These are phyloP conservation scores for Hyaloscypha finlandica DNA, from an alignment of 495 filamentous ascomycete species.

Conservation along the genomic window DNA sequence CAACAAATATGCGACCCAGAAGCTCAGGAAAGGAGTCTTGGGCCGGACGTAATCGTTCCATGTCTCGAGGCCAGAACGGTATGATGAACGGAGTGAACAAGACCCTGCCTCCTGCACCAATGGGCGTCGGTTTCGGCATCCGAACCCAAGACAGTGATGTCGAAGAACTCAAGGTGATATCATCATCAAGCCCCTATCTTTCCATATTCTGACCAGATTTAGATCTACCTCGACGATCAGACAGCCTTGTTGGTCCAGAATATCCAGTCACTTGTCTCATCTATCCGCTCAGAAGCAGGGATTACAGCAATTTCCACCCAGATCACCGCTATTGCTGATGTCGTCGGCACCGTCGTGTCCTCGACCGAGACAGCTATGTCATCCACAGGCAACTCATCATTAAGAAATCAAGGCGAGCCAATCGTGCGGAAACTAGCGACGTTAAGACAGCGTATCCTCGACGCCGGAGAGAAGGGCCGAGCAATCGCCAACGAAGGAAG, in stretches of 20 bases:
- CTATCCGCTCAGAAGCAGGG: constrained; percentile 70
- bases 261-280: constrained; percentile 78
- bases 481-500: constrained; percentile 47
- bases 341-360: constrained; percentile 68
- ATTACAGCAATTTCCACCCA: constrained; percentile 68
- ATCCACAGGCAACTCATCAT: constrained; percentile 39
- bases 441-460: constrained; percentile 66
- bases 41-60: constrained; percentile 35
- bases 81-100: constrained; percentile 38
- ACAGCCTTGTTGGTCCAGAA: constrained; percentile 77
- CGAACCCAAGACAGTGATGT: constrained; percentile 51
- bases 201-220: constrained; percentile 18
- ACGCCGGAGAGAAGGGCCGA: constrained; percentile 65
- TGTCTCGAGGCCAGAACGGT: constrained; percentile 37
- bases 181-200: background rate
- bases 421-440: constrained; percentile 63
- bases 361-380: constrained; percentile 64
- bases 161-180: constrained; percentile 69
- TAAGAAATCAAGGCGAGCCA: constrained; percentile 59
- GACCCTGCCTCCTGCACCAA: constrained; percentile 38
- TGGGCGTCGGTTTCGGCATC: constrained; percentile 33
- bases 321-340: constrained; percentile 67
- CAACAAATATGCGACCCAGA: constrained; percentile 37
- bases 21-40: constrained; percentile 32
- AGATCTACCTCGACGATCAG: constrained; percentile 85